Percentiles rank a stretch among this genome's conserved stretches.
Conservation (phyloP, 176 grass and related monocot species). For the Aechmea fasciata region DNA sequence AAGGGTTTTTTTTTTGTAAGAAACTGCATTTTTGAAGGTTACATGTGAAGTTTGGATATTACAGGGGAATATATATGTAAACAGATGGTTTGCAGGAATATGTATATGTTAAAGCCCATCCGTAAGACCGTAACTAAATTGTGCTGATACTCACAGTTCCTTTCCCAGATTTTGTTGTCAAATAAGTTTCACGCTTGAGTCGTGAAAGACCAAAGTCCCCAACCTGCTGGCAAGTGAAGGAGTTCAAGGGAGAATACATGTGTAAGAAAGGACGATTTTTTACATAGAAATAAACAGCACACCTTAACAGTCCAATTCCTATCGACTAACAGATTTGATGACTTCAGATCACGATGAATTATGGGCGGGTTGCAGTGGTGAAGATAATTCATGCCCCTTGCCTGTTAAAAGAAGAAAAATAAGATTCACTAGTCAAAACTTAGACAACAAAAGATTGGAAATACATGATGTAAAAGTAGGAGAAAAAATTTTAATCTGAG, state of each 20-base stretch:
- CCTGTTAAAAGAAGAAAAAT: conserved; percentile 32
- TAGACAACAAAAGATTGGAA: not conserved
- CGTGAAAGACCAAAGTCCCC: conserved; percentile 99
- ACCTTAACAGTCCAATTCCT: conserved; percentile 99
- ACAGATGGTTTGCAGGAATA: too few species aligned
- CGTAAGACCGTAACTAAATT: conserved; percentile 1
- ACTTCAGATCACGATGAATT: conserved; percentile 97
- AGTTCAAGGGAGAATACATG: conserved; percentile 14
- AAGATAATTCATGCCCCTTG: conserved; percentile 99
- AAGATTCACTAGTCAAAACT: not conserved
- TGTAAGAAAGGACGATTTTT: not conserved
- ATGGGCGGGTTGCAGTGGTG: conserved; percentile 87
- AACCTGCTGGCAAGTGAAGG: conserved; percentile 40
- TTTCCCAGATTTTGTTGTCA: conserved; percentile 92
- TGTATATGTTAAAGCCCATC: too few species aligned
- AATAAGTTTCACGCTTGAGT: conserved; percentile 82
- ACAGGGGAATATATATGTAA: too few species aligned
- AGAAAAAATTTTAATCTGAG: too few species aligned
- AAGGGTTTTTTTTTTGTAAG: too few species aligned
- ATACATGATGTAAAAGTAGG: too few species aligned
- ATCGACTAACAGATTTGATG: conserved; percentile 95
- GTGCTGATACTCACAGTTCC: conserved; percentile 67
- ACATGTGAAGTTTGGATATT: too few species aligned
- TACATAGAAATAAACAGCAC: conserved; percentile 18
- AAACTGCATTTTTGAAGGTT: too few species aligned